These are phyloP conservation scores for Phlebiopsis flavidoalba DNA, from an alignment of 768 basidiomycete genomes.

Conservation along the genomic window DNA sequence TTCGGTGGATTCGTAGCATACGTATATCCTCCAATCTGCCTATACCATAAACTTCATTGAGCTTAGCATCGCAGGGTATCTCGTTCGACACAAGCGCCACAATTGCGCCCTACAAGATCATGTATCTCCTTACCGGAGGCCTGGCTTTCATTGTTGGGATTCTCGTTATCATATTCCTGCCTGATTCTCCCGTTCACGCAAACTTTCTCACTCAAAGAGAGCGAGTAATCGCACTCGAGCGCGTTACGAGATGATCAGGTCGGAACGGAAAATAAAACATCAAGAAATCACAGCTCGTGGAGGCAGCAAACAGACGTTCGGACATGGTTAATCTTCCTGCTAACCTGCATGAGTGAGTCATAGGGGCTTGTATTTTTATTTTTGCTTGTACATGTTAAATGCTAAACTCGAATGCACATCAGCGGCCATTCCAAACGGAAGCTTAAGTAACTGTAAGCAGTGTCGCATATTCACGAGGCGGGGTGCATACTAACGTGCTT, in stretches of 20 bases:
- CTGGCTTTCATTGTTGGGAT: slow-evolving; percentile 56
- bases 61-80: slow-evolving; percentile 30
- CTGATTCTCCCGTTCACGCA: slow-evolving; percentile 62
- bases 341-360: slow-evolving; percentile 51
- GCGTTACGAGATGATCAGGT: slow-evolving; percentile 62
- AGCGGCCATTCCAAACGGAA: slow-evolving; percentile 67
- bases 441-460: slow-evolving; percentile 50
- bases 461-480: background rate
- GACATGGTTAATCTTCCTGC: slow-evolving; percentile 59
- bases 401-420: background rate
- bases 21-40: background rate
- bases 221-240: slow-evolving; percentile 55
- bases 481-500: background rate
- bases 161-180: slow-evolving; percentile 52
- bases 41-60: no score
- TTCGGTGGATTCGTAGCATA: slow-evolving; percentile 66
- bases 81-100: slow-evolving; percentile 43
- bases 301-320: slow-evolving; percentile 50
- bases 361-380: background rate
- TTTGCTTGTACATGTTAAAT: no score
- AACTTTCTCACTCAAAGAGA: slow-evolving; percentile 50
- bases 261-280: slow-evolving; percentile 56
- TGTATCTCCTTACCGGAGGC: slow-evolving; percentile 55
- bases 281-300: slow-evolving; percentile 53
- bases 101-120: slow-evolving; percentile 55